Base-by-base conservation (phyloP, 768 basidiomycete species). In the Cytidiella melzeri region DNA sequence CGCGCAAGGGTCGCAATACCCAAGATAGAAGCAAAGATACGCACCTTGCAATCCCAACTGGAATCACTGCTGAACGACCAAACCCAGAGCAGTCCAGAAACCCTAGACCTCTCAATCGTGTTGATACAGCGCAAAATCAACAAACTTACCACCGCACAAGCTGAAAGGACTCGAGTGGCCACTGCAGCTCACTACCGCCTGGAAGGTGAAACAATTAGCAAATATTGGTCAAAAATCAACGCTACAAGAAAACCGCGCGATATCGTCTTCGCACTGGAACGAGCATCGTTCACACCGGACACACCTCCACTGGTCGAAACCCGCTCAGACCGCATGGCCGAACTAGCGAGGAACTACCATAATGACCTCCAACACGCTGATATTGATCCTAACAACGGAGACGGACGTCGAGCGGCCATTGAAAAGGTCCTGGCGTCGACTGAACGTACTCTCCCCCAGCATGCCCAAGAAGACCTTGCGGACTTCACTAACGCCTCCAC, bases 281-380 rank as follows among this genome's bases (percentile, higher is more conserved):
- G 15, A 15, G 15, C 30, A 34, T 34, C 30, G 9, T 15, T 34
- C 30, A 7, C 7, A 34, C 30, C 30, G 9, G 15, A 15, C 30
- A 7, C 9, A 34, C 7, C 30, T 15, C 30, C 30, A 34, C 30
- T 15, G n/a, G n/a, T 34, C 21, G 19, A 30, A 37, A 47, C 18
- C 4, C 2, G 52, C 3, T 55, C 57, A 1, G 52, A 58, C 18
- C 24, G 50, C n/a, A 58, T 58, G 55, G 54, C 54, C 0, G 45
- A 53, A 20, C 28, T 53, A 15, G 54, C 57, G 1, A 3, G 57
- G 19, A 36, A 55, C 45, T 58, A 58, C 41, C 51, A 55, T 37
- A 45, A 55, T 20, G 44, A 43, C 34, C 48, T 58, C 3, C 54
- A 55, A 34, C 9, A 34, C 30, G 30, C 7, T 15, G 30, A 34